These are phyloP conservation scores for Pyrenophora teres DNA, from an alignment of 2,329 filamentous ascomycete species.

Conservation along the genomic window DNA sequence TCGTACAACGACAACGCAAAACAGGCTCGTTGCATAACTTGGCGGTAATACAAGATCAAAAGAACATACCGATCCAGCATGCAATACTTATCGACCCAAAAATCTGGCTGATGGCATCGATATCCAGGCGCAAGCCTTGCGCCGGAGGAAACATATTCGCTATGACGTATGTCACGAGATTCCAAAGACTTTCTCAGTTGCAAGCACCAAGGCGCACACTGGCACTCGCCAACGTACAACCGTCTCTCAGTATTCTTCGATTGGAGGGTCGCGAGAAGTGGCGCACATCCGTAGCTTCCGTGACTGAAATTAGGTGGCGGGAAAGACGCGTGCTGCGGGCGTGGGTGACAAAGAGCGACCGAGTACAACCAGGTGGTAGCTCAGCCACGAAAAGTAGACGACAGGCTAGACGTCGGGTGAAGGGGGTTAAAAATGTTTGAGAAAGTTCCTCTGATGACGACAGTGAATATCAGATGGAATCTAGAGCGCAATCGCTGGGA, in stretches of 20 bases:
- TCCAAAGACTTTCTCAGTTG: constrained; percentile 8
- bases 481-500: constrained; percentile 12
- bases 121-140: constrained; percentile 70
- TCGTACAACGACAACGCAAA: not conserved
- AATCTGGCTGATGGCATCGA: constrained; percentile 90
- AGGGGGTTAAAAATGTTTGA: not conserved
- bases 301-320: not conserved
- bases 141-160: constrained; percentile 58
- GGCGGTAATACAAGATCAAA: not conserved
- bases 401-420: not conserved
- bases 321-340: too few species aligned
- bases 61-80: constrained; percentile 72
- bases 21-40: not conserved
- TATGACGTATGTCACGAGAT: constrained; percentile 35
- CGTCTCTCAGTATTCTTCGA: too few species aligned
- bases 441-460: constrained; percentile 1
- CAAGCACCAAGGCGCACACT: not conserved
- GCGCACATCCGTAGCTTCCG: not conserved
- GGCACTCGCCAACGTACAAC: not conserved
- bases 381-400: not conserved
- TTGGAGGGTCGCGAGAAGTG: too few species aligned
- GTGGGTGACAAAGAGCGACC: constrained; percentile 2
- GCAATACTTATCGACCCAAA: constrained; percentile 95
- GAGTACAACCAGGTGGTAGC: not conserved
- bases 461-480: constrained; percentile 10